Base-by-base conservation (phyloP, 345 rosid genomes). In the Ceriops zippeliana region DNA sequence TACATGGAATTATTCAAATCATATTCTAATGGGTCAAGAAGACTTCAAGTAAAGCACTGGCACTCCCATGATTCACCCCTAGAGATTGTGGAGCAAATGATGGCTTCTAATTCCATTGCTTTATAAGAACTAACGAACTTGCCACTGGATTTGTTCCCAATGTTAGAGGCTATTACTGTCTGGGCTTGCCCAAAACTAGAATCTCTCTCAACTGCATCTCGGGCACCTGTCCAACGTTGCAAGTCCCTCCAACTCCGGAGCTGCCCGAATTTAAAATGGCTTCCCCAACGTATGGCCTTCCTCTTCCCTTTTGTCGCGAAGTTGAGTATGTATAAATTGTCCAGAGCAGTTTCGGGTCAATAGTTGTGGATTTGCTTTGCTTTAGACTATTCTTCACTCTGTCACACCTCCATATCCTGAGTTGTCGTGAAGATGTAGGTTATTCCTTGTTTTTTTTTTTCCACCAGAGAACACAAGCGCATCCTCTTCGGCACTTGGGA, bases 381-480 rank as follows among this genome's bases (percentile, higher is more conserved):
- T 24, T 24, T 31, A 20, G 26, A 19, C 78, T 63, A 22, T 2
- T 26, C 22, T 54, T 47, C 16, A 21, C 32, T 63, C 73, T 69
- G 63, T 9, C 46, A 22, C 11, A 10, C 60, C 59, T 64, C 7
- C n/a, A 28, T 6, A 31, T 64, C 46, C 70, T 8, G 3, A 7
- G 17, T 1, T 16, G 42, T 6, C 0, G 3, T 20, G 20, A 49
- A 47, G 78, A 63, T 17, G 21, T 42, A 73, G 62, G 62, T 58
- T 30, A 68, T 73, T 52, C 72, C 68, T 67, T 58, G 17, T 73
- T 73, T 42, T 24, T 24, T 67, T 58, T 30, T 73, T 73, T 52
- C 72, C 72, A 5, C 68, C 72, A 5, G 77, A 62, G 20, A 62
- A 61, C 22, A 53, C 26, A 11, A 63, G 26, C 26, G 26, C 16